phyloP scores from a whole-genome alignment of 2,329 filamentous ascomycete genomes.

The Aspergillus pseudoglaucus region DNA sequence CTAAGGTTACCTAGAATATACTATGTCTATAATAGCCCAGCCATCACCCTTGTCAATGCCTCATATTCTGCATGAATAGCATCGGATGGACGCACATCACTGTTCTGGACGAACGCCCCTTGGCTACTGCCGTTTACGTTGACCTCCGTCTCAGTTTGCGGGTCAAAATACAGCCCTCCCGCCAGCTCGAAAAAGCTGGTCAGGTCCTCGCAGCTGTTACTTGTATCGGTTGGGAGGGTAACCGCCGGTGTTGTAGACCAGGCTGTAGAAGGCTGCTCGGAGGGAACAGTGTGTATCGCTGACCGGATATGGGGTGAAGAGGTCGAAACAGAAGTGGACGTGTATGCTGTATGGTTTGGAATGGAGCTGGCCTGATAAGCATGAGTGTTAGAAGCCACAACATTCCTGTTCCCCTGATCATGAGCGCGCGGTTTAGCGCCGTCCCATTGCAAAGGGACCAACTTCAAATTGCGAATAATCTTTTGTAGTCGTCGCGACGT shows the following conservation, averaged over 20 bases:
- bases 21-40: constrained; percentile 20
- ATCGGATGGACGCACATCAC: constrained; percentile 6
- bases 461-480: constrained; percentile 52
- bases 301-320: constrained; percentile 2
- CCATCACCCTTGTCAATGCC: constrained; percentile 29
- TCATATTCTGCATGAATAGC: constrained; percentile 31
- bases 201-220: constrained; percentile 42
- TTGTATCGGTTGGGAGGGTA: constrained; percentile 9
- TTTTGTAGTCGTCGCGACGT: constrained; percentile 54
- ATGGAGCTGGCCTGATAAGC: not conserved
- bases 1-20: no score
- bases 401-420: not conserved
- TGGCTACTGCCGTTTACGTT: constrained; percentile 7
- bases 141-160: constrained; percentile 3
- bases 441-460: constrained; percentile 48
- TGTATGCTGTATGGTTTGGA: not conserved
- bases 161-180: constrained; percentile 38
- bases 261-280: constrained; percentile 9
- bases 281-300: constrained; percentile 6
- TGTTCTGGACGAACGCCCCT: constrained; percentile 6
- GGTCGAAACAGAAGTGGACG: constrained; percentile 5
- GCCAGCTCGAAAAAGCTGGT: constrained; percentile 57
- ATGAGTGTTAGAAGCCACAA: not conserved
- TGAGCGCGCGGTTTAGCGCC: constrained; percentile 2
- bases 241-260: constrained; percentile 15